phyloP scores from a whole-genome alignment of 2,329 filamentous ascomycete genomes.

The Cyphellophora europaea region DNA sequence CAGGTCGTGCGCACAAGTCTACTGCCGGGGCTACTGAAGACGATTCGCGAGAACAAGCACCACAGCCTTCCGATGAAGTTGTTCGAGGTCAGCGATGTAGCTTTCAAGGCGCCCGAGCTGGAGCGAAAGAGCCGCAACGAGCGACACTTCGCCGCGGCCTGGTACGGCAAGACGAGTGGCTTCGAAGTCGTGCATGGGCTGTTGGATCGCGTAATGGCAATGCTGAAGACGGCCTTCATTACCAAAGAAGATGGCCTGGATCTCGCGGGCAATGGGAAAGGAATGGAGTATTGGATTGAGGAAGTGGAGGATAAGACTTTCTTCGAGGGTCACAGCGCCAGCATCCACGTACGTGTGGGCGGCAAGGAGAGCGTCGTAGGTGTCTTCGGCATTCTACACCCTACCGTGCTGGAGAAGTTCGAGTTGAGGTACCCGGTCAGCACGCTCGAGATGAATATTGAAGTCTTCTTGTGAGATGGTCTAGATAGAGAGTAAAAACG shows the following conservation, averaged over 20 bases:
- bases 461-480: conserved; percentile 71
- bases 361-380: conserved; percentile 73
- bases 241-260: conserved; percentile 63
- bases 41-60: conserved; percentile 84
- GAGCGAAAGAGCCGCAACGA: conserved; percentile 90
- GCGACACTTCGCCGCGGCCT: conserved; percentile 90
- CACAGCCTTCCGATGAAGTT: conserved; percentile 84
- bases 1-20: conserved; percentile 84
- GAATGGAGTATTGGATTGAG: conserved; percentile 82
- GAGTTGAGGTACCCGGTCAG: conserved; percentile 89
- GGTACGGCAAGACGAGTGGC: conserved; percentile 86
- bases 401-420: conserved; percentile 85
- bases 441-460: conserved; percentile 87
- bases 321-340: conserved; percentile 80
- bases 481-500: too few species aligned
- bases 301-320: conserved; percentile 86
- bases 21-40: conserved; percentile 83
- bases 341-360: conserved; percentile 65
- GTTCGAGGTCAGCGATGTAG: conserved; percentile 84
- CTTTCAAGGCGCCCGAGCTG: conserved; percentile 71
- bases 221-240: conserved; percentile 78
- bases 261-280: conserved; percentile 40
- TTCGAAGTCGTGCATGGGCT: conserved; percentile 95
- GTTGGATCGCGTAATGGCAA: conserved; percentile 81
- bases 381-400: conserved; percentile 88